phyloP scores from a whole-genome alignment of 2,329 filamentous ascomycete species.

The Trichoderma polysporum region DNA sequence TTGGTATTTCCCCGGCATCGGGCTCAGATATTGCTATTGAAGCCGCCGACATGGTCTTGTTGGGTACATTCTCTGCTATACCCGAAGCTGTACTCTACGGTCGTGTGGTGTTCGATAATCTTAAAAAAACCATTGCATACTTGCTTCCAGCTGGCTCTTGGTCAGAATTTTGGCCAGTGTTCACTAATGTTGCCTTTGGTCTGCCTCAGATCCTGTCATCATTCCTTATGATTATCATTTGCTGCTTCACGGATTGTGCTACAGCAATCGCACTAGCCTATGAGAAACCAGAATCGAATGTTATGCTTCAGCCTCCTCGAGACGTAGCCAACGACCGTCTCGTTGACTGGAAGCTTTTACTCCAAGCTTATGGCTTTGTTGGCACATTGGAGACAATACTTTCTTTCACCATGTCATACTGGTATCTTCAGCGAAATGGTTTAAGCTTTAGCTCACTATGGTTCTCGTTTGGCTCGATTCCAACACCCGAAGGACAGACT shows the following conservation, averaged over 20 bases:
- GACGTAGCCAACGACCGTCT: conserved; percentile 68
- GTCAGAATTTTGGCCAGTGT: conserved; percentile 72
- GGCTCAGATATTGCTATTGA: conserved; percentile 82
- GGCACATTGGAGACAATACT: conserved; percentile 61
- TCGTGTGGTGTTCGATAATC: conserved; percentile 74
- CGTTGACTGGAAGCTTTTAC: conserved; percentile 69
- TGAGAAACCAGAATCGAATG: conserved; percentile 73
- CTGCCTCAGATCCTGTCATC: conserved; percentile 71
- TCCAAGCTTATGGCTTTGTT: conserved; percentile 71
- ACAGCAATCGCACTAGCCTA: conserved; percentile 73
- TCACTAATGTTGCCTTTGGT: conserved; percentile 70
- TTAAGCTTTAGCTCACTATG: conserved; percentile 64
- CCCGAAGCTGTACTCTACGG: conserved; percentile 72
- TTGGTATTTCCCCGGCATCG: conserved; percentile 78
- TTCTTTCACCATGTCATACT: conserved; percentile 65
- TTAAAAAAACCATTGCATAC: conserved; percentile 72
- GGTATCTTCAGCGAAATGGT: conserved; percentile 62
- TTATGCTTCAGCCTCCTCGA: conserved; percentile 67
- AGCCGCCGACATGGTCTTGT: conserved; percentile 76
- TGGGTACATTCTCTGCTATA: conserved; percentile 71
- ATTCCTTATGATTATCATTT: conserved; percentile 71
- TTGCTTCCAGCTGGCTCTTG: conserved; percentile 72
- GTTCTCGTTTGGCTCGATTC: conserved; percentile 63
- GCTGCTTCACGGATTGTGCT: conserved; percentile 74
- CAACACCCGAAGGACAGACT: conserved; percentile 52